Evolutionary conservation across 805 yeast species (phyloP), one percentile per base, ranked within the genome.

Genomic region (Candida nonsorbophila): DNA sequence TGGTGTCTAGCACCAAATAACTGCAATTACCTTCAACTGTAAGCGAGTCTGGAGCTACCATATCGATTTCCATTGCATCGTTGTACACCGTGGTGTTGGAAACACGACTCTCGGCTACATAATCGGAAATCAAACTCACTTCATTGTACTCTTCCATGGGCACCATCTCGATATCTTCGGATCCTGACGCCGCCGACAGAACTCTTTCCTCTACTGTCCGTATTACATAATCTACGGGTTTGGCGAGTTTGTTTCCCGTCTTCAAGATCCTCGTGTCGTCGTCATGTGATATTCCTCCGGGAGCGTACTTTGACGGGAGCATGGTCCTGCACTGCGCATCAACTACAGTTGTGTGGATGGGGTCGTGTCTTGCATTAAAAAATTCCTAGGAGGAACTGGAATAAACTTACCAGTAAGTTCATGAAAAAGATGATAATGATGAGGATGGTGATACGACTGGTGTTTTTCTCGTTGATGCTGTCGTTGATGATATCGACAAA

Each of bases 401-500:
- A 61, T 25, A 79, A 55, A 14, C 94, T 82, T 20, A 92, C 95
- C 14, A 77, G 51, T 25, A 90, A 74, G 37, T 90, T 83, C 23
- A 88, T 54, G 20, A 81, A 77, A 40, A 92, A 85, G 12, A 92
- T 82, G 14, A 80, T 64, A 32, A 92, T 84, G 35, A 92, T 79
- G 73, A 90, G 79, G 76, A 86, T 79, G 1, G 97, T 88, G 36
- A 92, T 85, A 44, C 94, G 69, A 16, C 87, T 84, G 74, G 92
- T 90, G 49, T 86, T 87, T 38, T 80, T 74, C 57, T 92, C 97
- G 5, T 95, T 95, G 41, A 92, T 81, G 25, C 95, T 84, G 50
- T 92, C 97, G 13, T 90, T 87, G 40, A 92, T 78, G 31, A 92
- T 83, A 47, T 88, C 95, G 49, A 86, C 84, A 47, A 92, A 84